These are phyloP conservation scores for Zygoascus hellenicus DNA, from an alignment of 1,139 yeast species.

Conservation along the genomic window DNA sequence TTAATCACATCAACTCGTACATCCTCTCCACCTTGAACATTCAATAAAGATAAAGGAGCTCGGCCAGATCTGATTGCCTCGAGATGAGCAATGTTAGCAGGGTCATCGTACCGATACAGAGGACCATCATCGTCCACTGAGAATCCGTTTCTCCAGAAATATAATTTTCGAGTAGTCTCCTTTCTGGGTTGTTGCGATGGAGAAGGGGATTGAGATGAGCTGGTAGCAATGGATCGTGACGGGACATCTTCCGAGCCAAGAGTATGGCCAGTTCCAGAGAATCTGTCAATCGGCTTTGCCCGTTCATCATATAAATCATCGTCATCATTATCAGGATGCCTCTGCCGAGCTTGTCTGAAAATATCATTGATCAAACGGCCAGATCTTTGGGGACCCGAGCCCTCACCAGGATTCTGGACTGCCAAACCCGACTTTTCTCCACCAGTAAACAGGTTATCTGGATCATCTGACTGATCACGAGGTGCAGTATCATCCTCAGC, in stretches of 20 bases:
- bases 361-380: conserved; percentile 48
- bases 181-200: conserved; percentile 16
- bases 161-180: conserved; percentile 50
- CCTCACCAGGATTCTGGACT: conserved; percentile 74
- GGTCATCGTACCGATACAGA: conserved; percentile 83
- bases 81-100: conserved; percentile 68
- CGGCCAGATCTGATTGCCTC: conserved; percentile 82
- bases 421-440: conserved; percentile 93
- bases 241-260: conserved; percentile 52
- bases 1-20: conserved; percentile 93
- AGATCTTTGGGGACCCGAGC: conserved; percentile 14
- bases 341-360: conserved; percentile 49
- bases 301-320: conserved; percentile 17
- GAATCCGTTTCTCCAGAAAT: conserved; percentile 96
- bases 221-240: conserved; percentile 14
- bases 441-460: conserved; percentile 81
- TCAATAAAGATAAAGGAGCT: conserved; percentile 81
- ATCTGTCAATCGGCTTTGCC: conserved; percentile 30
- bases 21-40: conserved; percentile 85
- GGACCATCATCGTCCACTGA: conserved; percentile 85
- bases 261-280: conserved; percentile 73
- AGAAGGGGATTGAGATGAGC: conserved; percentile 25
- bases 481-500: conserved; percentile 18
- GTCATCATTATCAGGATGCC: conserved; percentile 31
- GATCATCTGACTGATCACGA: conserved; percentile 40